Evolutionary conservation across 805 yeast genomes (phyloP).

Genomic region (Candida easanensis): DNA sequence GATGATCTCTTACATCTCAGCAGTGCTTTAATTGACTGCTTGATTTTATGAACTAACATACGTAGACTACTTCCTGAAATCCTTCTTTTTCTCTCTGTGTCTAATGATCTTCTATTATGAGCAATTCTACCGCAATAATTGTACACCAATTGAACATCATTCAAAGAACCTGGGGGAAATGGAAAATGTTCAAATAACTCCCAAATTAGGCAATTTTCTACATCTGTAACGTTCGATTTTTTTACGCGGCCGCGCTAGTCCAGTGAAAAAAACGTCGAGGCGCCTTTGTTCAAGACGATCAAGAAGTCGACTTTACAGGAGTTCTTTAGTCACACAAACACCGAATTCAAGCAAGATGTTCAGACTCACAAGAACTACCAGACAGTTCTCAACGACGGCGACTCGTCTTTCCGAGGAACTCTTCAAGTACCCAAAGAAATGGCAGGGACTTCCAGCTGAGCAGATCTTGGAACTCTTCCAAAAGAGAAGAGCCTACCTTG

Average conservation of each 20-base stretch:
- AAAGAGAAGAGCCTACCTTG: slow-evolving; percentile 53
- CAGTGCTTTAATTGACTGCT: no score
- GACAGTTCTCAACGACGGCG: slow-evolving; percentile 18
- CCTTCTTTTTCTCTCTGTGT: no score
- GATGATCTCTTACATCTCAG: no score
- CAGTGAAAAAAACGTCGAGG: slow-evolving; percentile 12
- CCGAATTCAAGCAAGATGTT: slow-evolving; percentile 3
- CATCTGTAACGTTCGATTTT: background rate
- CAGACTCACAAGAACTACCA: slow-evolving; percentile 12
- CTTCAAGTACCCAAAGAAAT: slow-evolving; percentile 48
- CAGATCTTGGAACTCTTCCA: slow-evolving; percentile 59
- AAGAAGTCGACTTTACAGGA: no score
- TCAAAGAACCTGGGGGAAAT: no score
- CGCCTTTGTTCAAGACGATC: background rate
- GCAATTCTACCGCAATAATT: no score
- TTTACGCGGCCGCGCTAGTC: background rate
- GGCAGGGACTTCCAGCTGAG: slow-evolving; percentile 68
- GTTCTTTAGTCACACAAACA: no score
- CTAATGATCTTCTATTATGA: no score
- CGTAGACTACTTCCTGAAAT: no score
- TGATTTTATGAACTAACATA: no score
- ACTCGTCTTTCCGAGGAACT: slow-evolving; percentile 14
- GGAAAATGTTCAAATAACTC: background rate
- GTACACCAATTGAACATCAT: no score
- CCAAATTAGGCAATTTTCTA: background rate